Percentiles rank a stretch among this genome's conserved stretches.
Evolutionary conservation across 352 stramenopile species (phyloP).

Genomic region (Albugo laibachii): DNA sequence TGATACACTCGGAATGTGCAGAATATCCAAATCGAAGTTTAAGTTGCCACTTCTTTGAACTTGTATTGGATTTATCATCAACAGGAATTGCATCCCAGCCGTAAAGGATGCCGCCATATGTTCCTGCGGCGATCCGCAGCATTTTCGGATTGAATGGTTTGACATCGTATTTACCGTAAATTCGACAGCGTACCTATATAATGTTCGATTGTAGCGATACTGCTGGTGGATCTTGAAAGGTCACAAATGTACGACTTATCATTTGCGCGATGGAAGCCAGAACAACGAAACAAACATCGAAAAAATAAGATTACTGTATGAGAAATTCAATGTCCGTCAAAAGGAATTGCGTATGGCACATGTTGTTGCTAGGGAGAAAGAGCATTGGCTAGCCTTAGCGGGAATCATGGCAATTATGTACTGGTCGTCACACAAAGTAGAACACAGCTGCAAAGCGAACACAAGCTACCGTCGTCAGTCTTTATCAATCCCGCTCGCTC

Average conservation of each 20-base stretch:
- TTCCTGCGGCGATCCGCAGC: constrained; percentile 66
- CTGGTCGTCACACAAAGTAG: too few relatives aligned
- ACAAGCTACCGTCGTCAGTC: too few relatives aligned
- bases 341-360: too few relatives aligned
- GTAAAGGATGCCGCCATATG: constrained; percentile 75
- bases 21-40: constrained; percentile 75
- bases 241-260: background rate
- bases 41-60: constrained; percentile 18
- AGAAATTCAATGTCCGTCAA: too few relatives aligned
- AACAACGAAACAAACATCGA: background rate
- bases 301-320: background rate
- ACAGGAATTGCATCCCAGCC: constrained; percentile 32
- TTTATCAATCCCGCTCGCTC: too few relatives aligned
- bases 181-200: background rate
- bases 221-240: background rate
- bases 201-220: background rate
- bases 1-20: constrained; percentile 71
- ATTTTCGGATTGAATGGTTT: constrained; percentile 9
- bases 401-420: too few relatives aligned
- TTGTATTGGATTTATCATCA: background rate
- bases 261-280: background rate
- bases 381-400: too few relatives aligned
- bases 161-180: background rate
- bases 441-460: too few relatives aligned
- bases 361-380: too few relatives aligned